These are phyloP conservation scores for Dendrocalamus sinicus DNA, from an alignment of 176 grass and related monocot species.

Conservation along the genomic window DNA sequence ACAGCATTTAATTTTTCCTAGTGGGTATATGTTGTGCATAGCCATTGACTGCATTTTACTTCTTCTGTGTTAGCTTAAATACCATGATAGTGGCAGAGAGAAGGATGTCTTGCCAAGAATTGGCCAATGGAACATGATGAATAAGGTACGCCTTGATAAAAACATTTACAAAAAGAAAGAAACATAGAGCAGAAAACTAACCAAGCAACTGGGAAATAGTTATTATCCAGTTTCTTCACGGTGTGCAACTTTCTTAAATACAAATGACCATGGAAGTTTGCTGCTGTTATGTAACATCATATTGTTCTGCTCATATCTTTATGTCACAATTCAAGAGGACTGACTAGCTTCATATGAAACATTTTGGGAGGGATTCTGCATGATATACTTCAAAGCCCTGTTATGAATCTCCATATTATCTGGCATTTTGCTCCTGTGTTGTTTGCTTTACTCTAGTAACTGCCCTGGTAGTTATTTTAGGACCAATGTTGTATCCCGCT, in stretches of 20 bases:
- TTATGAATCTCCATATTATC: not conserved
- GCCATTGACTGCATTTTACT: not conserved
- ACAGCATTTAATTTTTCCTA: not conserved
- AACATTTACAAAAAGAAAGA: not conserved
- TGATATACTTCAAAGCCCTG: not conserved
- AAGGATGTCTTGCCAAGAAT: constrained; percentile 88
- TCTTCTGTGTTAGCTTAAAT: constrained; percentile 74
- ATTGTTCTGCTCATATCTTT: not conserved
- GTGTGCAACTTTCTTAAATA: constrained; percentile 10
- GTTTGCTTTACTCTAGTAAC: not conserved
- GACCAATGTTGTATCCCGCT: not conserved
- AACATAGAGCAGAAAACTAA: not conserved
- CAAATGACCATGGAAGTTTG: not conserved
- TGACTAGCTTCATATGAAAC: not conserved
- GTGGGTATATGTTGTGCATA: constrained; percentile 13
- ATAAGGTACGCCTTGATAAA: constrained; percentile 66
- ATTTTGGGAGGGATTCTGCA: constrained; percentile 12
- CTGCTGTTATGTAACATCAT: not conserved
- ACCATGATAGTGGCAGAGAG: constrained; percentile 88
- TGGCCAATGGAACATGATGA: constrained; percentile 99
- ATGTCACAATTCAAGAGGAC: not conserved
- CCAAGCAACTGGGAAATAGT: not conserved
- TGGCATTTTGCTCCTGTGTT: not conserved
- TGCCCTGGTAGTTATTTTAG: not conserved
- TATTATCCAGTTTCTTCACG: not conserved